Conservation (phyloP, 2,329 filamentous ascomycete species). For the Sporothrix dimorphospora region DNA sequence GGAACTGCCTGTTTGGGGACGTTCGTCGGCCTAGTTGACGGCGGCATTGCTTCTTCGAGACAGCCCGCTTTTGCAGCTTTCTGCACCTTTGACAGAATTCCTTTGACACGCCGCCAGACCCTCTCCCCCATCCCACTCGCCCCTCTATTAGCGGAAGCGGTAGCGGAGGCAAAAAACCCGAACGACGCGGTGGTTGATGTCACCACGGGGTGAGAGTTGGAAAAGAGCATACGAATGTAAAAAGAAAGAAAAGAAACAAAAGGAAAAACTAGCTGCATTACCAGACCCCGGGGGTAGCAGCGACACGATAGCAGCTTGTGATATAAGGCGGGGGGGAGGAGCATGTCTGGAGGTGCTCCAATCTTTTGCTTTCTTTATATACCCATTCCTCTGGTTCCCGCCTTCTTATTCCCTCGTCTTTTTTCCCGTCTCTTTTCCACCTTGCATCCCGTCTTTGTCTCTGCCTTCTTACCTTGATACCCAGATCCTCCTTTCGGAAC, state of each 20-base stretch:
- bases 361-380: background rate
- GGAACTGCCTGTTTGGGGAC: background rate
- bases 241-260: background rate
- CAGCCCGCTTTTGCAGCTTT: background rate
- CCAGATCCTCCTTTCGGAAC: background rate
- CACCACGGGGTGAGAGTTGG: background rate
- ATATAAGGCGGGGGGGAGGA: background rate
- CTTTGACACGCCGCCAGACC: background rate
- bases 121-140: background rate
- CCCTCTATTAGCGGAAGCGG: slow-evolving; percentile 15
- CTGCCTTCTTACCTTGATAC: background rate
- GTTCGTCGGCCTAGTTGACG: background rate
- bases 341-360: background rate
- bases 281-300: background rate
- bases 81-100: background rate
- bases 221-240: too few relatives aligned
- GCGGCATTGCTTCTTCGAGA: slow-evolving; percentile 11
- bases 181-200: background rate
- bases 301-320: background rate
- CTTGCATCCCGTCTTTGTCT: background rate
- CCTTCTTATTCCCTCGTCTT: background rate
- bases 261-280: background rate
- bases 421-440: background rate
- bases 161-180: slow-evolving; percentile 9
- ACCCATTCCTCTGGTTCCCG: background rate